Conservation (phyloP, 2,329 filamentous ascomycete genomes). For the Capronia coronata region DNA sequence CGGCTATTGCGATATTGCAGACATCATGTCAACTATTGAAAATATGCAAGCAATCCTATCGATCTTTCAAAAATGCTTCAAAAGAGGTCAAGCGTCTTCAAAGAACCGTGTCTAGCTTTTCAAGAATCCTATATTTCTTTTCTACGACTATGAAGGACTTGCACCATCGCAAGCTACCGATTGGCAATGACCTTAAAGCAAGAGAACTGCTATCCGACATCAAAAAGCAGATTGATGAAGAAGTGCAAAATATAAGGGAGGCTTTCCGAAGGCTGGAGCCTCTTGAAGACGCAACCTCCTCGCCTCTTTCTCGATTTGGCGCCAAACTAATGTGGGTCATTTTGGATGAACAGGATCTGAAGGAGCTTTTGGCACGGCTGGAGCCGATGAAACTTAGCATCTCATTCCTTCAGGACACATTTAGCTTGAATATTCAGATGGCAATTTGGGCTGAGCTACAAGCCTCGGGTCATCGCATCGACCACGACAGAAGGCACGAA, state of each 20-base stretch:
- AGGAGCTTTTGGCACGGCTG: constrained; percentile 2
- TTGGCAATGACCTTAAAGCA: neutral
- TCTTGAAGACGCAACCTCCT: neutral
- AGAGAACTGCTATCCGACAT: neutral
- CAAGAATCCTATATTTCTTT: neutral
- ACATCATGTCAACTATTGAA: neutral
- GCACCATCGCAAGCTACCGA: neutral
- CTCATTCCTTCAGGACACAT: neutral
- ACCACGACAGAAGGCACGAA: neutral
- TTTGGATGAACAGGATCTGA: constrained; percentile 2
- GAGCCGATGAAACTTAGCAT: neutral
- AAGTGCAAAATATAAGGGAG: neutral
- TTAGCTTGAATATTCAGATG: constrained; percentile 1
- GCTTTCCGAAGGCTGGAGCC: neutral
- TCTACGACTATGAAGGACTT: neutral
- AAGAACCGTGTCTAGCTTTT: neutral
- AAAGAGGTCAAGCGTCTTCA: neutral
- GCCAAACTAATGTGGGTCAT: constrained; percentile 3
- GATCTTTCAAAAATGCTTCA: neutral
- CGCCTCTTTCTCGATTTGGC: neutral
- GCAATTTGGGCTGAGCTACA: neutral
- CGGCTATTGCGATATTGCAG: neutral
- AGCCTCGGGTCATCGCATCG: neutral
- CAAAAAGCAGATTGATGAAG: neutral
- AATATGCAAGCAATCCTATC: neutral